Evolutionary conservation across 1,139 yeast genomes (phyloP).

Genomic region (Pneumocystis carinii): DNA sequence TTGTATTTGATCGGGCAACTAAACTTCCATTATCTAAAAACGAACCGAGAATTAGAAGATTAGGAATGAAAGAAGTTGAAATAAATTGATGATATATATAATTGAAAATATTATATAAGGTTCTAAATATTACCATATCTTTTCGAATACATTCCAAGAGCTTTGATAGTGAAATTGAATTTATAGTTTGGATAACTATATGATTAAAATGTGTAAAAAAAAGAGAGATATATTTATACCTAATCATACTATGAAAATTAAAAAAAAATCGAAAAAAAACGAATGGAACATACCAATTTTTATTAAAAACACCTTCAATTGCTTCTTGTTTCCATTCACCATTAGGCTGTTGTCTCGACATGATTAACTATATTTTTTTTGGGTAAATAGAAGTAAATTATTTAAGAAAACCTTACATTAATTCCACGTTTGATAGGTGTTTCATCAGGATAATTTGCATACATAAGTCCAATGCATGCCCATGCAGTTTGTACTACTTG

Average conservation of each 20-base stretch:
- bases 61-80: constrained; percentile 33
- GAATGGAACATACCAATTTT: constrained; percentile 33
- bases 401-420: constrained; percentile 12
- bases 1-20: constrained; percentile 51
- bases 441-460: constrained; percentile 67
- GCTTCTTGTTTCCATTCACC: constrained; percentile 85
- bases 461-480: constrained; percentile 69
- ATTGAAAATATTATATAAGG: background rate
- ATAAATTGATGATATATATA: background rate
- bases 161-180: constrained; percentile 81
- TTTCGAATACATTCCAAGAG: constrained; percentile 55
- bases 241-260: constrained; percentile 39
- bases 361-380: constrained; percentile 30
- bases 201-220: background rate
- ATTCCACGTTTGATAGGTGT: constrained; percentile 51
- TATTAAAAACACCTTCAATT: constrained; percentile 93
- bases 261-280: background rate
- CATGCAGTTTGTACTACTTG: constrained; percentile 85
- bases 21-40: constrained; percentile 79
- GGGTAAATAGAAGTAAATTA: background rate
- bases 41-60: constrained; percentile 68
- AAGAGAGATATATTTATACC: constrained; percentile 20
- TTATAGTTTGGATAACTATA: constrained; percentile 66
- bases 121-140: background rate
- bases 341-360: constrained; percentile 49